Percentiles rank a stretch among this genome's conserved stretches.
phyloP scores from a whole-genome alignment of 1,284 basidiomycete genomes.

The Melampsora americana region DNA sequence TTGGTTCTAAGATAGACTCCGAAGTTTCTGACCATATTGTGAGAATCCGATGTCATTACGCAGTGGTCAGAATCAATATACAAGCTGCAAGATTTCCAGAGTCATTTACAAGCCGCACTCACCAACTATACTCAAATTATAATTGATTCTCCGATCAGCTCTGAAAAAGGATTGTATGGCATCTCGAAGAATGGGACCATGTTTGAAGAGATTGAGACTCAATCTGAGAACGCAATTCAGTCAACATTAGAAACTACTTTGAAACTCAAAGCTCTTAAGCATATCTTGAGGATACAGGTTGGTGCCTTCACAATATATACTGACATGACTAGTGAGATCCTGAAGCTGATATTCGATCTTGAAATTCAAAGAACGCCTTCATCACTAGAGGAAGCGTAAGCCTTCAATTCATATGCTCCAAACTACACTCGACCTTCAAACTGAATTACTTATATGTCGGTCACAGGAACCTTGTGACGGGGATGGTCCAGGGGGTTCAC shows the following conservation, averaged over 20 bases:
- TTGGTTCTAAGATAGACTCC: neutral
- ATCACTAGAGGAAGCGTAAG: constrained; percentile 41
- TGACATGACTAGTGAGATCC: neutral
- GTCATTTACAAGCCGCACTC: constrained; percentile 29
- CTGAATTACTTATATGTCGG: neutral
- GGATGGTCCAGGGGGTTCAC: constrained; percentile 32
- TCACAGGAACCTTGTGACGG: constrained; percentile 27
- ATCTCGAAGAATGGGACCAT: constrained; percentile 31
- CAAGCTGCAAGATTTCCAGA: constrained; percentile 37
- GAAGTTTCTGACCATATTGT: neutral
- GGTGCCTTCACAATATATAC: neutral
- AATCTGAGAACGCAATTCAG: constrained; percentile 30
- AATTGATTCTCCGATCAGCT: constrained; percentile 32
- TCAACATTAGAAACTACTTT: constrained; percentile 21
- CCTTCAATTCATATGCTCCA: neutral
- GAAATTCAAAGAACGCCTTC: constrained; percentile 22
- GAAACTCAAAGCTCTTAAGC: constrained; percentile 35
- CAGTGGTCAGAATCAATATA: constrained; percentile 40
- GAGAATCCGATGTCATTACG: neutral
- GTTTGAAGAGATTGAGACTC: constrained; percentile 8
- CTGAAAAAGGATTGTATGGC: constrained; percentile 29
- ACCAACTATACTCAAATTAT: constrained; percentile 34
- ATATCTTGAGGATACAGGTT: constrained; percentile 37
- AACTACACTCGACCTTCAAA: neutral
- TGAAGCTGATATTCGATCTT: neutral